Percentiles rank a stretch among this genome's conserved stretches.
These are phyloP conservation scores for Gracilaria caudata DNA, from an alignment of 23 red algal species.

Conservation along the genomic window DNA sequence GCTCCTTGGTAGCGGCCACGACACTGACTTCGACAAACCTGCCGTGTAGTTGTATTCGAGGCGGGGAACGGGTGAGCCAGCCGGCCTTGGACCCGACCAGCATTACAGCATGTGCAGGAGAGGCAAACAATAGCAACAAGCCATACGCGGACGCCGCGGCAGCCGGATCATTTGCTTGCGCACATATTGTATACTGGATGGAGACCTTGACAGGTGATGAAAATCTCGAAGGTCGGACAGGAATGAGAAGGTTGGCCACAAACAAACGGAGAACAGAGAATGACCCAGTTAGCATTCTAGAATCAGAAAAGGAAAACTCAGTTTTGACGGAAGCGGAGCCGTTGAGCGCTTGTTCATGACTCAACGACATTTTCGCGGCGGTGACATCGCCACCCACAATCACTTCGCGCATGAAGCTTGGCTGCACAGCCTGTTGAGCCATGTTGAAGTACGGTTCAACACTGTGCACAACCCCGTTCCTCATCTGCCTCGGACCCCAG, in stretches of 20 bases:
- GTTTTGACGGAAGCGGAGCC: slow-evolving; percentile 62
- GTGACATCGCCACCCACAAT: slow-evolving; percentile 55
- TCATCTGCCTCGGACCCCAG: slow-evolving; percentile 33
- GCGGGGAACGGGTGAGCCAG: slow-evolving; percentile 10
- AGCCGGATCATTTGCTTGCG: slow-evolving; percentile 24
- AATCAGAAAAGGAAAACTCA: slow-evolving; percentile 50
- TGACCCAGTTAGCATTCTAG: slow-evolving; percentile 49
- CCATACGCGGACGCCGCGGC: slow-evolving; percentile 22
- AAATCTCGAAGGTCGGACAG: slow-evolving; percentile 22
- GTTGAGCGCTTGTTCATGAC: slow-evolving; percentile 44
- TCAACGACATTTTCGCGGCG: slow-evolving; percentile 34
- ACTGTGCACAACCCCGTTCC: slow-evolving; percentile 17
- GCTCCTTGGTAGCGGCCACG: slow-evolving; percentile 4
- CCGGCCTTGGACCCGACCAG: slow-evolving; percentile 32
- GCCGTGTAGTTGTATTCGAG: slow-evolving; percentile 51
- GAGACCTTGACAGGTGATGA: slow-evolving; percentile 17
- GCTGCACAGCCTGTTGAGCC: slow-evolving; percentile 75
- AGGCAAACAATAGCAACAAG: slow-evolving; percentile 40
- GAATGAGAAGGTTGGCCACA: slow-evolving; percentile 48
- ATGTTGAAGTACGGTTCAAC: slow-evolving; percentile 59
- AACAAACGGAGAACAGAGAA: slow-evolving; percentile 67
- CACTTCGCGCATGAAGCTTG: slow-evolving; percentile 59
- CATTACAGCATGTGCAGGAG: slow-evolving; percentile 38
- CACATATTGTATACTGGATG: slow-evolving; percentile 8
- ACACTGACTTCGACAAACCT: slow-evolving; percentile 34